Base-by-base conservation (phyloP, 192 early-diverging fungal species). In the Coemansia asiatica region DNA sequence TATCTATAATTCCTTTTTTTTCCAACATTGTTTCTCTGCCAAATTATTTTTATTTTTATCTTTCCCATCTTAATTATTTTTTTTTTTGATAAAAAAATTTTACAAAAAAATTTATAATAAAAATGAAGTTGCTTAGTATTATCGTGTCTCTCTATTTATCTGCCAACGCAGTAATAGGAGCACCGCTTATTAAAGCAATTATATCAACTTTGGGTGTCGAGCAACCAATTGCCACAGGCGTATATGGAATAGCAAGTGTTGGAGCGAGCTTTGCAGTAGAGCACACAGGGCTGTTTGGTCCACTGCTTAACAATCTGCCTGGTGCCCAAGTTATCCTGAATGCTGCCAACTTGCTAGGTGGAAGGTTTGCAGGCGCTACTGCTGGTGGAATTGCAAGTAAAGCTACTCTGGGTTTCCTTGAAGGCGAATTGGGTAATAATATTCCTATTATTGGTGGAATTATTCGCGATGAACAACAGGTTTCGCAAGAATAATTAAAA, bases 241-340 rank as follows among this genome's bases (percentile, higher is more conserved):
- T 57, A 1, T 75, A 71, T 18, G 69, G 72, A 18, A 60, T 81
- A 36, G 79, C 69, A 40, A 81, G 79, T 13, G 63, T 71, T 1
- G 79, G 79, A 0, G 79, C 73, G 2, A 81, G 79, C 55, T 75
- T 60, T 67, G 79, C 66, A 9, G 66, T 81, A 25, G 72, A 75
- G 1, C 66, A 81, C 49, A 68, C 59, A 2, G 73, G 63, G 10
- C 38, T 81, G 6, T 72, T 81, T 61, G 66, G 69, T 1, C 79
- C 79, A 15, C 60, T 81, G 7, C 29, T 81, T 6, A 81, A 60
- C 31, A 62, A 56, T 0, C 12, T 81, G 19, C 79, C 79, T 6
- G 79, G 73, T 13, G 59, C 67, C 15, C 66, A 69, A 19, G 54
- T 68, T 19, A 66, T 72, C 15, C 33, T 75, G 31, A 64, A 63